A percentile compares a stretch with the other conserved stretches of the same genome.
Conservation (phyloP, 768 basidiomycete genomes). For the Tylopilus sp. region DNA sequence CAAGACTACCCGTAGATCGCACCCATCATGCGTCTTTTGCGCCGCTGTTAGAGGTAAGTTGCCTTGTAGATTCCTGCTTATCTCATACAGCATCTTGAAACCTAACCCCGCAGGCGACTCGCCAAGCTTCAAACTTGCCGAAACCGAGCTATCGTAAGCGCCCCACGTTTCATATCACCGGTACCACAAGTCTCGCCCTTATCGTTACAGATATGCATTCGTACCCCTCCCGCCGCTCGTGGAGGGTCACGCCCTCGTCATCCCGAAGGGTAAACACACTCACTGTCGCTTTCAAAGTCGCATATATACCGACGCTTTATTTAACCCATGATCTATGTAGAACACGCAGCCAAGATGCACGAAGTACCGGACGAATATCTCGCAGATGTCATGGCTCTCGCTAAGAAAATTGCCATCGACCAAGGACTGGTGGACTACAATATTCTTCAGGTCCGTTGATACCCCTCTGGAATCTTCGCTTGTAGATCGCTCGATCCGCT, state of each 20-base stretch:
- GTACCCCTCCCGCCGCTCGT: background rate
- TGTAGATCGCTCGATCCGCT: background rate
- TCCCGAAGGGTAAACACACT: background rate
- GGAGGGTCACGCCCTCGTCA: background rate
- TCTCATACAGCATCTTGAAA: background rate
- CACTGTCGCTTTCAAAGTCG: background rate
- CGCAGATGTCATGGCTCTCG: background rate
- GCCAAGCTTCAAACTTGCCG: background rate
- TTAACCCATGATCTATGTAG: background rate
- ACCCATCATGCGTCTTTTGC: background rate
- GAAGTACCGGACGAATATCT: background rate
- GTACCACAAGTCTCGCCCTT: background rate
- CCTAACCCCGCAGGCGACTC: background rate
- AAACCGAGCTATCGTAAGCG: background rate
- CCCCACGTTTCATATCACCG: background rate
- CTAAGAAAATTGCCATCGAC: background rate
- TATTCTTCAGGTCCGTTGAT: background rate
- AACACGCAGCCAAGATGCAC: background rate
- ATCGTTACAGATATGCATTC: background rate
- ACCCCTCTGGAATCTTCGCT: background rate
- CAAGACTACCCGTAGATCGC: background rate
- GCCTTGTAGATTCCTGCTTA: background rate
- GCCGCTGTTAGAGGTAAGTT: background rate
- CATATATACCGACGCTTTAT: background rate
- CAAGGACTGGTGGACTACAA: background rate